A percentile compares a stretch with the other conserved stretches of the same genome.
These are phyloP conservation scores for Clitocybe nebularis DNA, from an alignment of 1,284 basidiomycete species.

Conservation along the genomic window DNA sequence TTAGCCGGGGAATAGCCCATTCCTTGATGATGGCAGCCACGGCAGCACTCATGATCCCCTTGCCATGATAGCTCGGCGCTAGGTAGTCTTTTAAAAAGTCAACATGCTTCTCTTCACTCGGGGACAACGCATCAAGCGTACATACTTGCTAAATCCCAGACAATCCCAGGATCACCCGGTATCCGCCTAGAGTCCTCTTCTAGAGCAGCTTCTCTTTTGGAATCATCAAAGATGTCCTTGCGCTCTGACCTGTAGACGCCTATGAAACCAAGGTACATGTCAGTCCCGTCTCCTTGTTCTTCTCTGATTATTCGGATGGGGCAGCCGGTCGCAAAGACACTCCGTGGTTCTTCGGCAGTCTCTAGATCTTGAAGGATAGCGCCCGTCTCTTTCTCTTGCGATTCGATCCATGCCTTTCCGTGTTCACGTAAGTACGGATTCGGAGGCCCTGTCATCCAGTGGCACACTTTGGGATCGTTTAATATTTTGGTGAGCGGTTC, in stretches of 20 bases:
- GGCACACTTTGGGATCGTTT: slow-evolving; percentile 14
- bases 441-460: slow-evolving; percentile 12
- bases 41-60: slow-evolving; percentile 27
- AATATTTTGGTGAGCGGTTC: slow-evolving; percentile 7
- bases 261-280: slow-evolving; percentile 13
- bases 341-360: neutral
- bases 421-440: slow-evolving; percentile 16
- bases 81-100: slow-evolving; percentile 21
- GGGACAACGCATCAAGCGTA: neutral
- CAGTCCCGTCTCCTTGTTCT: slow-evolving; percentile 11
- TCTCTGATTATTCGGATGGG: slow-evolving; percentile 15
- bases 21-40: slow-evolving; percentile 20
- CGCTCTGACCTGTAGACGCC: slow-evolving; percentile 14
- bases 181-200: slow-evolving; percentile 7
- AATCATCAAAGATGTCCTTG: slow-evolving; percentile 8
- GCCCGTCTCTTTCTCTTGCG: slow-evolving; percentile 11
- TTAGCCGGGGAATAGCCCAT: slow-evolving; percentile 27
- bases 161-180: slow-evolving; percentile 11
- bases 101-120: neutral
- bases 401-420: slow-evolving; percentile 11
- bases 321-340: slow-evolving; percentile 8
- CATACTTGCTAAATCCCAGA: slow-evolving; percentile 15
- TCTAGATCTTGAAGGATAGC: slow-evolving; percentile 9
- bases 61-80: slow-evolving; percentile 22
- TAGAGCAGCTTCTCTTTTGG: neutral